These are phyloP conservation scores for Sporisorium scitamineum DNA, from an alignment of 1,284 basidiomycete genomes.

Conservation along the genomic window DNA sequence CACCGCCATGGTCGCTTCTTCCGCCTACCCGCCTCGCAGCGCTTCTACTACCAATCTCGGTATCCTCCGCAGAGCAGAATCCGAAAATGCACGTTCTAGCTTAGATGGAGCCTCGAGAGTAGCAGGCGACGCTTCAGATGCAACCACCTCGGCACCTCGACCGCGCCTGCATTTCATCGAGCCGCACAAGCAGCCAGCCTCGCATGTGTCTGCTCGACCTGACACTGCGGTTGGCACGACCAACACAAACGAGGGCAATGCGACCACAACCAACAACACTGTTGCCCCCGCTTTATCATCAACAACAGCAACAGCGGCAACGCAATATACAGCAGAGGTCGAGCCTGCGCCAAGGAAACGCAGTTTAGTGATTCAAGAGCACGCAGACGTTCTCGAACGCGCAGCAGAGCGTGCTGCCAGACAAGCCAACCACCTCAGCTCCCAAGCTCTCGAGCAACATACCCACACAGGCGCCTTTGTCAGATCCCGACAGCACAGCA, in stretches of 20 bases:
- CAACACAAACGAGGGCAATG: not conserved
- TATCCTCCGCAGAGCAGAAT: conserved; percentile 26
- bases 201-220: conserved; percentile 8
- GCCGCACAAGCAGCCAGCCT: conserved; percentile 13
- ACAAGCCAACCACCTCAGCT: conserved; percentile 19
- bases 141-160: not conserved
- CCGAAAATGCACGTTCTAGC: not conserved
- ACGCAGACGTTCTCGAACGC: conserved; percentile 43
- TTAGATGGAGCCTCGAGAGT: conserved; percentile 1
- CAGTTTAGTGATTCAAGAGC: conserved; percentile 51
- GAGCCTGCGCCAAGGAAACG: conserved; percentile 33
- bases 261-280: not conserved
- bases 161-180: conserved; percentile 46
- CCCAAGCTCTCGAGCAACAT: conserved; percentile 27
- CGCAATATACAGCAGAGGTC: not conserved
- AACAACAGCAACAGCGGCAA: conserved; percentile 1
- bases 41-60: conserved; percentile 25
- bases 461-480: conserved; percentile 1
- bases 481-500: conserved; percentile 32
- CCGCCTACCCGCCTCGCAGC: conserved; percentile 19
- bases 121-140: conserved; percentile 1
- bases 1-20: conserved; percentile 16
- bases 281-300: not conserved
- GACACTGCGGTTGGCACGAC: not conserved
- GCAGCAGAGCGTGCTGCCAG: conserved; percentile 47